phyloP scores from a whole-genome alignment of 176 grass and related monocot species.

The Musa schizocarpa region DNA sequence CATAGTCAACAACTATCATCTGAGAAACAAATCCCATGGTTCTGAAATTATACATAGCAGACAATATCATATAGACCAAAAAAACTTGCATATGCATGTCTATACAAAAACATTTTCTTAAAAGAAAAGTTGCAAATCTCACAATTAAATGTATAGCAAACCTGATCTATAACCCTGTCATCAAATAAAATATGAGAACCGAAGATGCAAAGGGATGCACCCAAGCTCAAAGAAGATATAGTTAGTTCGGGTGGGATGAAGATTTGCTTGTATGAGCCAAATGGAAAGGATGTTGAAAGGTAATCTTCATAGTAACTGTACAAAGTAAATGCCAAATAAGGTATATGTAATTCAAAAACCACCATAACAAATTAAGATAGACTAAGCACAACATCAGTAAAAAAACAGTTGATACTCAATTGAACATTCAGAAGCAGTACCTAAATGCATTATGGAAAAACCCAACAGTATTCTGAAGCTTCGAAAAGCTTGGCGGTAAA shows the following conservation, averaged over 20 bases:
- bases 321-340: constrained; percentile 24
- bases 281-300: constrained; percentile 69
- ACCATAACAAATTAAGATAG: neutral
- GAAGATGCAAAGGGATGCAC: constrained; percentile 80
- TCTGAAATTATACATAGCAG: neutral
- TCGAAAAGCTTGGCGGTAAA: constrained; percentile 53
- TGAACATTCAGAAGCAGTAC: constrained; percentile 23
- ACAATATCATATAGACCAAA: neutral
- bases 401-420: constrained; percentile 10
- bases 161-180: constrained; percentile 90
- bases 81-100: neutral
- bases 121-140: neutral
- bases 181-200: constrained; percentile 84
- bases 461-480: constrained; percentile 78
- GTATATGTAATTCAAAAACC: neutral
- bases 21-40: neutral
- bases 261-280: constrained; percentile 85
- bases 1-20: neutral
- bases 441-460: constrained; percentile 90
- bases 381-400: constrained; percentile 11
- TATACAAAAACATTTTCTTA: neutral
- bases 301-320: constrained; percentile 90
- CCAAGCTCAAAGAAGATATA: constrained; percentile 54
- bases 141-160: constrained; percentile 15
- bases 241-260: constrained; percentile 80